These are phyloP conservation scores for Tetraselmis chui DNA, from an alignment of 139 green algal species.

Conservation along the genomic window DNA sequence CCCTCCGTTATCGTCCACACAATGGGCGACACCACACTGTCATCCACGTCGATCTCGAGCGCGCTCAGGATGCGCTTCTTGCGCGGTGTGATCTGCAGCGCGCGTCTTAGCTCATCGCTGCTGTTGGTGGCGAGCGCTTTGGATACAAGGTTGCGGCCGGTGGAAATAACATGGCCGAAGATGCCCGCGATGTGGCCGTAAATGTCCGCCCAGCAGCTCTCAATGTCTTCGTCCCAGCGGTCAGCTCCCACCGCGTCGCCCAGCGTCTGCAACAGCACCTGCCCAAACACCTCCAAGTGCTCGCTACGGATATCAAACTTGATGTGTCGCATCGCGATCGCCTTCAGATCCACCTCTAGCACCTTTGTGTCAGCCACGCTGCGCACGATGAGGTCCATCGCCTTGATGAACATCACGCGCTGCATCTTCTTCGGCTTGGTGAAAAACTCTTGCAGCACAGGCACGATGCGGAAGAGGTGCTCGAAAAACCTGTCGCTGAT, in stretches of 20 bases:
- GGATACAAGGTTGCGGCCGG: neutral
- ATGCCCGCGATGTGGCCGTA: neutral
- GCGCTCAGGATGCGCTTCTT: neutral
- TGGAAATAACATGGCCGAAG: neutral
- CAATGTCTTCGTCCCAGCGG: neutral
- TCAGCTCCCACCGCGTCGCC: neutral
- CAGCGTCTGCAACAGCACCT: neutral
- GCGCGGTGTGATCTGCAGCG: neutral
- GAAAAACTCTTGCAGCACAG: neutral
- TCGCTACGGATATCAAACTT: neutral
- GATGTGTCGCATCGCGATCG: neutral
- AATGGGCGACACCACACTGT: neutral
- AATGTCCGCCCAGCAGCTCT: neutral
- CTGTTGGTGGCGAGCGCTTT: neutral
- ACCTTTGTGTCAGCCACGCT: neutral
- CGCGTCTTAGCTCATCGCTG: neutral
- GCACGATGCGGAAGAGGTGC: neutral
- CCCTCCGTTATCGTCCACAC: neutral
- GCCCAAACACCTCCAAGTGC: neutral
- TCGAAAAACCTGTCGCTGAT: neutral
- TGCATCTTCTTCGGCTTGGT: neutral
- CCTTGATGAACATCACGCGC: neutral
- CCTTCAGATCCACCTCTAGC: neutral
- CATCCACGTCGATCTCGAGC: neutral
- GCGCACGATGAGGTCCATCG: neutral